Percentiles rank a stretch among this genome's conserved stretches.
phyloP scores from a whole-genome alignment of 192 early-diverging fungal species.

The Haplosporangium gracile region DNA sequence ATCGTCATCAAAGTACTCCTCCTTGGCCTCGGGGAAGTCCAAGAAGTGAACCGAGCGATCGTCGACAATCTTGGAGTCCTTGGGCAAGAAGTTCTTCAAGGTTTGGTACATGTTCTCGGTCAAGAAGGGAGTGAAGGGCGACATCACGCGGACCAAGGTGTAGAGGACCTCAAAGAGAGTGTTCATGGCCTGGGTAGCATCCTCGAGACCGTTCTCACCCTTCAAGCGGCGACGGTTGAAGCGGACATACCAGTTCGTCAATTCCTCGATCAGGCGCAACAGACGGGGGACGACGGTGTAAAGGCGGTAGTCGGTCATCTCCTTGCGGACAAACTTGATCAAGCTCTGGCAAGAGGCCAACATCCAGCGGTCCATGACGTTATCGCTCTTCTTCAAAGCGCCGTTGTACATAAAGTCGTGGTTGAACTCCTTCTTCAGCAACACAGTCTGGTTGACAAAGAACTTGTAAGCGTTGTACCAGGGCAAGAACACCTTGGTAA shows the following conservation, averaged over 20 bases:
- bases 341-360: slow-evolving; percentile 94
- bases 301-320: slow-evolving; percentile 96
- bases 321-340: slow-evolving; percentile 92
- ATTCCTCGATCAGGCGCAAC: slow-evolving; percentile 88
- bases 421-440: slow-evolving; percentile 89
- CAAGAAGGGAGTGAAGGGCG: slow-evolving; percentile 97
- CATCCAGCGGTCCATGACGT: slow-evolving; percentile 99
- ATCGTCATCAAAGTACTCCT: slow-evolving; percentile 95
- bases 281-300: slow-evolving; percentile 98
- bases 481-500: slow-evolving; percentile 94
- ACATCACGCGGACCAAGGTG: slow-evolving; percentile 92
- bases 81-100: slow-evolving; percentile 81
- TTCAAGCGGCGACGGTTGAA: slow-evolving; percentile 98
- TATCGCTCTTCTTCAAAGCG: slow-evolving; percentile 75
- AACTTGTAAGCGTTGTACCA: slow-evolving; percentile 99
- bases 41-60: slow-evolving; percentile 95
- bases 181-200: slow-evolving; percentile 89
- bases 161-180: slow-evolving; percentile 96
- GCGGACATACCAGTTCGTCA: slow-evolving; percentile 99
- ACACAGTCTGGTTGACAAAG: slow-evolving; percentile 90
- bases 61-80: slow-evolving; percentile 71
- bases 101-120: slow-evolving; percentile 98
- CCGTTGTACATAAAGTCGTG: slow-evolving; percentile 88
- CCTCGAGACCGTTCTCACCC: slow-evolving; percentile 92
- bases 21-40: slow-evolving; percentile 91